Base-by-base conservation (phyloP, 495 filamentous ascomycete genomes). In the Bombardia bombarda region DNA sequence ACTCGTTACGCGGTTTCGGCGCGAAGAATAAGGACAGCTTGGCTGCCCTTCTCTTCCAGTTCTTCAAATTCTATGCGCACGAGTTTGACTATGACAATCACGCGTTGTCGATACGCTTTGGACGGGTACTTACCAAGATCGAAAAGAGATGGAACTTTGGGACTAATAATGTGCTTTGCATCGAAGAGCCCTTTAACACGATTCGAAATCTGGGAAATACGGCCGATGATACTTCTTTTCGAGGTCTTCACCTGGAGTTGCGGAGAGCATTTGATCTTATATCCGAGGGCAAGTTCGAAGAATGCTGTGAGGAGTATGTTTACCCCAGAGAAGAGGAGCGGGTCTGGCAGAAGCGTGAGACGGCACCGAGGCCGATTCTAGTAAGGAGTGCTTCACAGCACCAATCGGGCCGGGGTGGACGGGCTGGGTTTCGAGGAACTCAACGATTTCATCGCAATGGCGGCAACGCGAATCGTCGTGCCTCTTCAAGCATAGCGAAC, bases 121-220 rank as follows among this genome's bases (percentile, higher is more conserved):
- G 89, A 10, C 82, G 71, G 49, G 63, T 90, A 42, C 64, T 96
- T n/a, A 82, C 82, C 8, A 93, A 95, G 60, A 73, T 79, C 45
- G 85, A 80, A 38, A 98, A 97, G 67, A 77, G 76, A 3, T 97
- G 92, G 92, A 75, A 84, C 53, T 57, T 84, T 38, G 67, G 76
- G 50, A 65, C 78, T 40, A 84, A 89, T 54, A 90, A 95, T 54
- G 75, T 82, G 34, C 74, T 98, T 34, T 96, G 92, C 58, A 84
- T 97, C 20, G 93, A 98, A 58, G 92, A 98, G 57, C 93, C 92
- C 2, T 98, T 98, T 70, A 98, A 94, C 53, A 83, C 74, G 21
- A 70, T 66, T n/a, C 75, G 93, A n/a, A 98, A 98, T 61, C 71
- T 98, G 38, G 92, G 90, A 0, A 97, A 97, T 53, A 96, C 92